Evolutionary conservation across 495 filamentous ascomycete species (phyloP).

Genomic region (Monascus purpureus): DNA sequence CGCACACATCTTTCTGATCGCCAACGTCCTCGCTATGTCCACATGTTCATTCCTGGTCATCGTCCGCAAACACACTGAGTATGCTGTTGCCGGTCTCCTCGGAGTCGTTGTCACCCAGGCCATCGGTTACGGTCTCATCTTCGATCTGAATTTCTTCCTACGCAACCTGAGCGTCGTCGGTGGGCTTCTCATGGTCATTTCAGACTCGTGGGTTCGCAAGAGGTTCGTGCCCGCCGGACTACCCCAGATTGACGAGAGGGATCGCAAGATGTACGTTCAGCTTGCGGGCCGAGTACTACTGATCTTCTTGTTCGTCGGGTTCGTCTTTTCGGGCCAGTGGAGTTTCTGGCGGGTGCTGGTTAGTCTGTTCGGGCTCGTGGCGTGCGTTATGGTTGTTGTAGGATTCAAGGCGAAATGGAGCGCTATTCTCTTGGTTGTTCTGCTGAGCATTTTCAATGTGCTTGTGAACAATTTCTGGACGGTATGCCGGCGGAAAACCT

Average conservation of each 20-base stretch:
- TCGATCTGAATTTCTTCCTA: conserved; percentile 99
- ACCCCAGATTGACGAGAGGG: conserved; percentile 91
- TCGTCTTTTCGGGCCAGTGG: conserved; percentile 92
- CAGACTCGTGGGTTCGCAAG: conserved; percentile 96
- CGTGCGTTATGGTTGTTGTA: conserved; percentile 97
- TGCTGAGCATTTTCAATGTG: conserved; percentile 91
- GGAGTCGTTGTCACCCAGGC: conserved; percentile 91
- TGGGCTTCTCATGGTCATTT: conserved; percentile 92
- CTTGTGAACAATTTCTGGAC: conserved; percentile 99
- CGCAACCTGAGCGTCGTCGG: conserved; percentile 96
- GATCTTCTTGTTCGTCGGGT: conserved; percentile 93
- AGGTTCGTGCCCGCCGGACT: conserved; percentile 90
- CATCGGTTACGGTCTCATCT: conserved; percentile 93
- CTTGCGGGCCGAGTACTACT: conserved; percentile 89
- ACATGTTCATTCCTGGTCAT: conserved; percentile 76
- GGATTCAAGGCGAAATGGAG: conserved; percentile 99
- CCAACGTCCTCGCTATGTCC: conserved; percentile 84
- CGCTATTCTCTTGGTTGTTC: conserved; percentile 81
- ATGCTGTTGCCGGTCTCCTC: conserved; percentile 79
- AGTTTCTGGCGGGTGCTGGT: conserved; percentile 72
- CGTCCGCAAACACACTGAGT: conserved; percentile 77
- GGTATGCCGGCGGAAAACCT: conserved; percentile 58
- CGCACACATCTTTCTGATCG: conserved; percentile 84
- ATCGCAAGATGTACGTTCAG: conserved; percentile 99
- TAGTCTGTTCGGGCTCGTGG: conserved; percentile 67